Evolutionary conservation across 2,329 filamentous ascomycete species (phyloP).

Genomic region (Botryotinia convoluta): DNA sequence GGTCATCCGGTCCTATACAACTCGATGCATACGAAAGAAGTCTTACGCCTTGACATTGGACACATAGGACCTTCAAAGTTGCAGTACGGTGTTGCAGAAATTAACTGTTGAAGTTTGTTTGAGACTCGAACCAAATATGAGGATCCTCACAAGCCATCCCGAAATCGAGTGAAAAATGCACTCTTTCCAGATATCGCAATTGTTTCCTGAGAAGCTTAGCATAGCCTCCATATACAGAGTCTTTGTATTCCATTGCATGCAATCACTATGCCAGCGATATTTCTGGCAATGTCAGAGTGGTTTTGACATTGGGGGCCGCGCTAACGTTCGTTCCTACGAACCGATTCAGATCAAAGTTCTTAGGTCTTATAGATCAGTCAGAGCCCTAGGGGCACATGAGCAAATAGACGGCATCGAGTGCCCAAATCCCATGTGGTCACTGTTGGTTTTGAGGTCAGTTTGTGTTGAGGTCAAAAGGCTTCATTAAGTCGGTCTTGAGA

Average conservation of each 20-base stretch:
- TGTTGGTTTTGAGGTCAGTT: not conserved
- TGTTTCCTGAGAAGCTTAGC: not conserved
- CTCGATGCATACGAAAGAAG: slow-evolving; percentile 65
- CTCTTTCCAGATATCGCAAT: not conserved
- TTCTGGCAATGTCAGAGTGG: not conserved
- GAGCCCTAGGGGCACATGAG: not conserved
- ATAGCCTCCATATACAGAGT: not conserved
- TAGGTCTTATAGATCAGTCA: not conserved
- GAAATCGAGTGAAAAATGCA: not conserved
- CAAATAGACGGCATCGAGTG: not conserved
- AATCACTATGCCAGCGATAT: not conserved
- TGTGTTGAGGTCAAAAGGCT: not conserved
- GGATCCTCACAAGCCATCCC: not conserved
- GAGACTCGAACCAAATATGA: not conserved
- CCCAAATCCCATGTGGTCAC: not conserved
- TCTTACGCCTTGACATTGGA: slow-evolving; percentile 21
- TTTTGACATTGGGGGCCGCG: not conserved
- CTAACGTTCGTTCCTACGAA: not conserved
- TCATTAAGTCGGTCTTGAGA: not conserved
- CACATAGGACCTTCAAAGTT: not conserved
- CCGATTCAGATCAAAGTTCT: too few relatives aligned
- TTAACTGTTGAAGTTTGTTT: not conserved
- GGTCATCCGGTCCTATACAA: slow-evolving; percentile 71
- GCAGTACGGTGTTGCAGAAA: not conserved
- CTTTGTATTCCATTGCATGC: not conserved